phyloP scores from a whole-genome alignment of 108 stramenopile genomes.

The Stephanodiscus triporus region DNA sequence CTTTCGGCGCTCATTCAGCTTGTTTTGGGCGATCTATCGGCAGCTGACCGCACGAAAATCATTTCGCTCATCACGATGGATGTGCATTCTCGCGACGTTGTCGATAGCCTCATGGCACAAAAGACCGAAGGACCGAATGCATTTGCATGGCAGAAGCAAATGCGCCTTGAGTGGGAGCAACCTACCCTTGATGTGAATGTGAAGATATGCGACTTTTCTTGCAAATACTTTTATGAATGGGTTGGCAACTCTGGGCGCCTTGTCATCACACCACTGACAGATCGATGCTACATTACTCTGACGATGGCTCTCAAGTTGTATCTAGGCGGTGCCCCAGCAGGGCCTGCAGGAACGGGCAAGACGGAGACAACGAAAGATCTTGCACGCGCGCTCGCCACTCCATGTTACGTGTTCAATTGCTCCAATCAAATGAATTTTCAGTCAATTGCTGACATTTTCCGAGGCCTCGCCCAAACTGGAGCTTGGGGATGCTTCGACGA shows the following conservation, averaged over 20 bases:
- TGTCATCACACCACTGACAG: constrained; percentile 91
- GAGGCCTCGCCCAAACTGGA: constrained; percentile 88
- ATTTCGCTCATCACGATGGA: constrained; percentile 94
- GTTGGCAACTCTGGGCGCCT: constrained; percentile 90
- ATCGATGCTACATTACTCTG: constrained; percentile 93
- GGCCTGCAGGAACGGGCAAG: constrained; percentile 93
- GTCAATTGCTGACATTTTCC: constrained; percentile 91
- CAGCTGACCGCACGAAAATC: constrained; percentile 83
- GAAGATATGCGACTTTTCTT: constrained; percentile 84
- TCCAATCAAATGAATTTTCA: constrained; percentile 96
- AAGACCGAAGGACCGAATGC: constrained; percentile 86
- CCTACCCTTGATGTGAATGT: constrained; percentile 81
- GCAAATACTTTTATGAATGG: constrained; percentile 95
- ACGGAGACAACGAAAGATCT: constrained; percentile 92
- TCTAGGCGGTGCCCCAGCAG: constrained; percentile 93
- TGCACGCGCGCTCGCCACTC: constrained; percentile 85
- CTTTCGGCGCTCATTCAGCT: constrained; percentile 78
- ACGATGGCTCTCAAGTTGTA: constrained; percentile 92
- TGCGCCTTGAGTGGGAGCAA: constrained; percentile 89
- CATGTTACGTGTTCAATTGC: constrained; percentile 94
- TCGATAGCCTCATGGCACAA: constrained; percentile 79
- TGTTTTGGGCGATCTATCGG: constrained; percentile 76
- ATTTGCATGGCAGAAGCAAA: constrained; percentile 91
- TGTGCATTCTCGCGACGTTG: constrained; percentile 90
- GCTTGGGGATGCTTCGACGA: constrained; percentile 96